Conservation (phyloP, 345 rosid species). For the Turnera subulata region DNA sequence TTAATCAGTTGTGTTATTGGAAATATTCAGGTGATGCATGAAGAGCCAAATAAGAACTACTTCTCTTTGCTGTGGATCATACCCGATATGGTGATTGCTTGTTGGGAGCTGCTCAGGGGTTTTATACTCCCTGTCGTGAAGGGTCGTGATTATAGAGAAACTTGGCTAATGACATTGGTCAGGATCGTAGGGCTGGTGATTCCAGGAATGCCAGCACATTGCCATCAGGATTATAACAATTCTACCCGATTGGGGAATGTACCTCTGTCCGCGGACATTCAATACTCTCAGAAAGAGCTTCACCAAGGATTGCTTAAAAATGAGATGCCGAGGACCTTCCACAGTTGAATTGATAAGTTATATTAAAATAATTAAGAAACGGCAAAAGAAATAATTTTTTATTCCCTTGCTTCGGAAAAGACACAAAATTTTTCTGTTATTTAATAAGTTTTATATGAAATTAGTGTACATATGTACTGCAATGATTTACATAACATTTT, state of each 20-base stretch:
- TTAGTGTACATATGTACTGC: too few species aligned
- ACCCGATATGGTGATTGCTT: conserved; percentile 26
- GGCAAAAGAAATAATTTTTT: too few species aligned
- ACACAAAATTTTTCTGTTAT: too few species aligned
- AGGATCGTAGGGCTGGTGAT: conserved; percentile 29
- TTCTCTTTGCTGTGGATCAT: conserved; percentile 20
- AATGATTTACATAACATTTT: too few species aligned
- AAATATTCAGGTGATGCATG: conserved; percentile 28
- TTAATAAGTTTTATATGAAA: too few species aligned
- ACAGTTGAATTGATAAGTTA: too few species aligned
- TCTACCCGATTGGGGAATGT: conserved; percentile 28
- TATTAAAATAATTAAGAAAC: too few species aligned
- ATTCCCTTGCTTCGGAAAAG: too few species aligned
- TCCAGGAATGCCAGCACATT: conserved; percentile 38
- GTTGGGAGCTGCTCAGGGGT: conserved; percentile 44
- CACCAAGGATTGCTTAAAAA: neutral
- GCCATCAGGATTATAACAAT: conserved; percentile 37
- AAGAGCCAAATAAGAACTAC: conserved; percentile 38
- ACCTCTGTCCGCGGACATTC: neutral
- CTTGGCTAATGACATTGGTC: conserved; percentile 23
- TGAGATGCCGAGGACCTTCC: too few species aligned
- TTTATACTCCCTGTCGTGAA: conserved; percentile 26
- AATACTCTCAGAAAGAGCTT: neutral
- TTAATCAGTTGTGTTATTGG: neutral
- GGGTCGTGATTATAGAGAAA: conserved; percentile 39